These are phyloP conservation scores for Sicyos baderoa DNA, from an alignment of 306 rosid species.

Conservation along the genomic window DNA sequence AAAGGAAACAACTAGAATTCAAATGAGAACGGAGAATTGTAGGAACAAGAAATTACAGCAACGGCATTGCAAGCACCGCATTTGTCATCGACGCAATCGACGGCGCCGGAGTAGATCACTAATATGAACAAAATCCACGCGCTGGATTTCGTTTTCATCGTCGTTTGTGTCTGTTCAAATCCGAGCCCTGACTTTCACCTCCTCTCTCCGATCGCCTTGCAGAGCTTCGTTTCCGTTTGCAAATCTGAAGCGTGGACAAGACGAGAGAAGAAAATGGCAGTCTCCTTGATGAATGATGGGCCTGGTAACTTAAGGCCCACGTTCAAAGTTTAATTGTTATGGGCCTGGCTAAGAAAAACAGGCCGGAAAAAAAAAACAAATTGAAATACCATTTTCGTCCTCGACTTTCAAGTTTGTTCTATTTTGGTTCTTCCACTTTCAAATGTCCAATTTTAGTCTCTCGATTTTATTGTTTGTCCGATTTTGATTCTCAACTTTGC, in stretches of 20 bases:
- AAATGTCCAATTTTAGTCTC: too few species aligned
- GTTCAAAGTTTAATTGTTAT: not conserved
- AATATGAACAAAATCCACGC: conserved; percentile 29
- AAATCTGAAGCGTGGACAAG: conserved; percentile 7
- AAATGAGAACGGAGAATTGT: not conserved
- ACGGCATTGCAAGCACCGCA: conserved; percentile 89
- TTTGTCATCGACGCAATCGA: conserved; percentile 61
- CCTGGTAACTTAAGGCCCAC: not conserved
- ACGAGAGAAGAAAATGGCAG: conserved; percentile 10
- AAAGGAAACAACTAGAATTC: not conserved
- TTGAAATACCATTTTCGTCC: too few species aligned
- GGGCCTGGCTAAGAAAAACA: not conserved
- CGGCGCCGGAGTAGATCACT: conserved; percentile 28
- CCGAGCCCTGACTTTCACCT: conserved; percentile 6
- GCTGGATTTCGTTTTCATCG: conserved; percentile 26
- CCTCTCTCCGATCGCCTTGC: not conserved
- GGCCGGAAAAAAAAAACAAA: too few species aligned
- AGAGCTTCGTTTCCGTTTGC: conserved; percentile 6
- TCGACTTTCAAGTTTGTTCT: too few species aligned
- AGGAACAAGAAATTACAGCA: conserved; percentile 41
- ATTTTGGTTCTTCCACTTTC: too few species aligned
- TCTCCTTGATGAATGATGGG: conserved; percentile 2
- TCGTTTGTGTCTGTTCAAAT: conserved; percentile 18
- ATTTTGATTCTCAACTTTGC: too few species aligned
- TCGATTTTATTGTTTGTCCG: too few species aligned